Percentiles rank a stretch among this genome's conserved stretches.
These are phyloP conservation scores for Linaria vulgaris DNA, from an alignment of 257 asterid genomes.

Conservation along the genomic window DNA sequence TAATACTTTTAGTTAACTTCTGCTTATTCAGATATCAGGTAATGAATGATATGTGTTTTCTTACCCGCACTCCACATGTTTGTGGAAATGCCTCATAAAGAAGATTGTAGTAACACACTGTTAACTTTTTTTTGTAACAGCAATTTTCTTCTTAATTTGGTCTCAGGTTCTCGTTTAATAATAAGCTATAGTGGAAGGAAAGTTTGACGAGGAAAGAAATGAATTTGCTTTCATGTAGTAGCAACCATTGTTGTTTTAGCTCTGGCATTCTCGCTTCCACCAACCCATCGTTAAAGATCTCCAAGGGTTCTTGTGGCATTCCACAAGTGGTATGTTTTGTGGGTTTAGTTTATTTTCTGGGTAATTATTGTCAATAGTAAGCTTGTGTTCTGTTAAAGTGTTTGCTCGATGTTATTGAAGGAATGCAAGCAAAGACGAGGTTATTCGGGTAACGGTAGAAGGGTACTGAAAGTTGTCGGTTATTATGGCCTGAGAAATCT, in stretches of 20 bases:
- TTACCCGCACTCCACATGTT: slow-evolving; percentile 6
- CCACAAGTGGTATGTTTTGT: slow-evolving; percentile 32
- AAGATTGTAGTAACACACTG: background rate
- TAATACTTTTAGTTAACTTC: background rate
- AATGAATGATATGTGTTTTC: slow-evolving; percentile 24
- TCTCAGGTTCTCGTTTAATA: slow-evolving; percentile 32
- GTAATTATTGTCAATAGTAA: background rate
- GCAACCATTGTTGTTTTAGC: slow-evolving; percentile 29
- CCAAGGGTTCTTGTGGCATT: slow-evolving; percentile 22
- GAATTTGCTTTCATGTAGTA: slow-evolving; percentile 45
- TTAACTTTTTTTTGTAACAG: background rate
- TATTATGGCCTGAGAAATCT: slow-evolving; percentile 81
- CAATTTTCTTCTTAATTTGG: background rate
- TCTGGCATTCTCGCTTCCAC: slow-evolving; percentile 29
- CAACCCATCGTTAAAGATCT: slow-evolving; percentile 25
- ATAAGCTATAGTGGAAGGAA: slow-evolving; percentile 1
- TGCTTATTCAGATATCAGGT: background rate
- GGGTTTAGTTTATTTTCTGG: background rate
- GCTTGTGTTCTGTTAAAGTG: slow-evolving; percentile 5
- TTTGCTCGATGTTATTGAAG: slow-evolving; percentile 44
- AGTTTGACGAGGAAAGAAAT: slow-evolving; percentile 29
- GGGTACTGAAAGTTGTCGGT: slow-evolving; percentile 43
- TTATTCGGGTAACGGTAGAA: slow-evolving; percentile 17
- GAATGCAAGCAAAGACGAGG: slow-evolving; percentile 37
- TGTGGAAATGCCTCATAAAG: slow-evolving; percentile 29